A percentile compares a stretch with the other conserved stretches of the same genome.
These are phyloP conservation scores for Alternaria sp. DNA, from an alignment of 2,329 filamentous ascomycete species.

Conservation along the genomic window DNA sequence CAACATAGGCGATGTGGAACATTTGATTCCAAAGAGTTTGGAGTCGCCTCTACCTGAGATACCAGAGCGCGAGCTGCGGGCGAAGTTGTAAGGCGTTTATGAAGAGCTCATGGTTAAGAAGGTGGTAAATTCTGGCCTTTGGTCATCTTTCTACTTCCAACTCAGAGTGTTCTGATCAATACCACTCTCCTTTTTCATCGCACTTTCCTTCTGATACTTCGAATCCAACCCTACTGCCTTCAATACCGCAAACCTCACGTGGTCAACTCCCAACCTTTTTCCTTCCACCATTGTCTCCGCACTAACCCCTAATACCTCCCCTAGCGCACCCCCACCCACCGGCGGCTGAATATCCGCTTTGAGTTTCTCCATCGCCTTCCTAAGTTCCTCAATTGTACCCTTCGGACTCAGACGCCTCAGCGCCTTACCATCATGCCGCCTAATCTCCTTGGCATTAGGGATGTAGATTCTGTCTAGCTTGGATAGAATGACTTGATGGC, in stretches of 20 bases:
- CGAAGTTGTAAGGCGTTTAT: neutral
- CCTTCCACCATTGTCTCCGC: constrained; percentile 58
- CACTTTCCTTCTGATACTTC: constrained; percentile 4
- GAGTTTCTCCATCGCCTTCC: constrained; percentile 49
- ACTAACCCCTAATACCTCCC: constrained; percentile 69
- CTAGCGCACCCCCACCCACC: constrained; percentile 54
- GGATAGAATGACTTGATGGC: constrained; percentile 71
- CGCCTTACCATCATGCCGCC: constrained; percentile 21
- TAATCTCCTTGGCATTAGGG: constrained; percentile 28
- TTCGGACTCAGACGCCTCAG: constrained; percentile 24
- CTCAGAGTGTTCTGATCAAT: neutral
- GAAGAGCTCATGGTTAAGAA: neutral
- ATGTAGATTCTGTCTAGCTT: constrained; percentile 64
- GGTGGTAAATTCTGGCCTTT: fast-evolving
- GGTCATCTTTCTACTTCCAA: neutral
- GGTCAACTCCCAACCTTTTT: constrained; percentile 66
- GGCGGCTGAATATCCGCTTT: constrained; percentile 46
- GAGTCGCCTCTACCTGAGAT: neutral
- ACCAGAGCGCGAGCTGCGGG: neutral
- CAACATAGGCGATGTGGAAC: constrained; percentile 52
- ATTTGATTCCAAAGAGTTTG: constrained; percentile 17
- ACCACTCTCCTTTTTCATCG: constrained; percentile 1
- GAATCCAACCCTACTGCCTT: constrained; percentile 56
- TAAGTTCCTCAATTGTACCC: constrained; percentile 55
- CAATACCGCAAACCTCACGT: constrained; percentile 70